Conservation (phyloP, 2,329 filamentous ascomycete genomes). For the Herpotrichia juniperi region DNA sequence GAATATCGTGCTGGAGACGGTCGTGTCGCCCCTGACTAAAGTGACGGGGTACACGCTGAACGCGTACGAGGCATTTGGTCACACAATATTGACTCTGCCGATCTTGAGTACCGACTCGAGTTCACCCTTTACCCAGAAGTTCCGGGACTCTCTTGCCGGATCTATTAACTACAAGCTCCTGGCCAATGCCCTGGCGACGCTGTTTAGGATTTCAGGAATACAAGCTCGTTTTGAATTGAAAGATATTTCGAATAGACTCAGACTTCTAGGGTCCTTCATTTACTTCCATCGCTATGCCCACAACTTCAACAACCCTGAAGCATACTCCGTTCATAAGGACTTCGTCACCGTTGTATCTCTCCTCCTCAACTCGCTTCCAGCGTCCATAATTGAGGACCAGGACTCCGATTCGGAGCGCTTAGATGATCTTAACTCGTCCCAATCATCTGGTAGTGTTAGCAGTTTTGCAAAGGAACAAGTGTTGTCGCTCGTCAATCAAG, state of each 20-base stretch:
- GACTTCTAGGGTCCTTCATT: constrained; percentile 66
- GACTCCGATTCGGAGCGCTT: constrained; percentile 34
- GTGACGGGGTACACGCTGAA: constrained; percentile 43
- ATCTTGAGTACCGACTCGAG: constrained; percentile 38
- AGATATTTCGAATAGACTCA: constrained; percentile 54
- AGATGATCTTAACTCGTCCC: constrained; percentile 37
- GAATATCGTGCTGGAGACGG: constrained; percentile 24
- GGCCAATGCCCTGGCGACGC: constrained; percentile 37
- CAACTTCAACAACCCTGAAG: constrained; percentile 43
- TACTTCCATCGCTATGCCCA: constrained; percentile 61
- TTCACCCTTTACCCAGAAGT: constrained; percentile 25
- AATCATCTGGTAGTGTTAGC: constrained; percentile 49
- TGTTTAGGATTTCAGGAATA: constrained; percentile 32
- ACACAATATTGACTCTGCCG: constrained; percentile 51
- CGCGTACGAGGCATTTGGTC: constrained; percentile 46
- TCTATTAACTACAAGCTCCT: constrained; percentile 58
- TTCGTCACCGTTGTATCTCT: constrained; percentile 63
- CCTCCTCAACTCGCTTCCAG: constrained; percentile 62
- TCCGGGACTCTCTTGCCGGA: constrained; percentile 49
- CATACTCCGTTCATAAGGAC: constrained; percentile 55
- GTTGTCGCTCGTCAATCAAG: constrained; percentile 73
- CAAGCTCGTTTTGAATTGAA: constrained; percentile 33
- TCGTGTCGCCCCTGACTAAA: constrained; percentile 36
- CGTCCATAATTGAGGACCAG: constrained; percentile 60
- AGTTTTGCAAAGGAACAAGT: constrained; percentile 69